Evolutionary conservation across 2,329 filamentous ascomycete genomes (phyloP), one percentile per base, ranked within the genome.

Genomic region (Xylariomycetidae sp.): DNA sequence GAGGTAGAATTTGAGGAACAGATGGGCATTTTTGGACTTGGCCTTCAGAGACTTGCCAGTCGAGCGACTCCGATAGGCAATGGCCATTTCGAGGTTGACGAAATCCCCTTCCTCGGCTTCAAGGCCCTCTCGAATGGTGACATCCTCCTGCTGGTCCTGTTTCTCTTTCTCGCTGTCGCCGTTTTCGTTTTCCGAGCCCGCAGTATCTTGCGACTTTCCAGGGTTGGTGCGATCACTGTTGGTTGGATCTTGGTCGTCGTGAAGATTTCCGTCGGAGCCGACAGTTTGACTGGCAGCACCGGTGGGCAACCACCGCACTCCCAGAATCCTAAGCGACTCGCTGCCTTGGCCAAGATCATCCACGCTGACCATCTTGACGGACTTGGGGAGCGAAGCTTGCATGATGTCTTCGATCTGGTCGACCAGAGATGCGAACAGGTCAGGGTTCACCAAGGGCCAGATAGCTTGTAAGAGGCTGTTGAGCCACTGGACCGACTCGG

Each of bases 321-420:
- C 82, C 1, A 87, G 67, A 35, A 87, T 80, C 2, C 82, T 73
- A 23, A 87, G 49, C 0, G 79, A 68, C 49, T 86, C 82, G 39
- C 75, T 85, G 6, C 83, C 83, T 55, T 88, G 82, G 0, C 82
- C 82, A 37, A 87, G 73, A 42, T 87, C 82, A 30, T 86, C 81
- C 6, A 86, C 75, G 33, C 78, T 80, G 26, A 86, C 78, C 82
- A 85, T 85, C 29, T 82, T 74, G 19, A 86, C 69, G 22, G 82
- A 56, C 36, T 71, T 76, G 1, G 83, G 81, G 13, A 86, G 60
- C 7, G 78, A 83, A 3, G 82, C 82, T 59, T 87, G 83, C 83
- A 87, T 87, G 29, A 87, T 79, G 53, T 87, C 83, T 57, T 87
- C 83, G 4, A 88, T 68, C 18, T 75, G 82, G 47, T 87, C 82